Evolutionary conservation across 2,329 filamentous ascomycete genomes (phyloP).

Genomic region (Aspergillus sp.): DNA sequence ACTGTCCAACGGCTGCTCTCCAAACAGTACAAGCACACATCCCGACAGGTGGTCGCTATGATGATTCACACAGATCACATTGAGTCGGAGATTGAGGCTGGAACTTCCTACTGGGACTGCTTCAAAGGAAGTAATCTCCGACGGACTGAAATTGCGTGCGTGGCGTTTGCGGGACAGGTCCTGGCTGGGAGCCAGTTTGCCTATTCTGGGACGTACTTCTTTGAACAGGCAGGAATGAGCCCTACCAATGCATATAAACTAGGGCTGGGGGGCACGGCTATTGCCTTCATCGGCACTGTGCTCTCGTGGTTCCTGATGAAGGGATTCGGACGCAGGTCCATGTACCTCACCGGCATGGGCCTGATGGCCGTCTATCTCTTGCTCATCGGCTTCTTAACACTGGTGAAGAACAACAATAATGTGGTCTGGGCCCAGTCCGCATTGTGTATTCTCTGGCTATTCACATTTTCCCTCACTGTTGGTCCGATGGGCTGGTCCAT

Average conservation of each 20-base stretch:
- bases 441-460: conserved; percentile 53
- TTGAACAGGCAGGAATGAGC: conserved; percentile 35
- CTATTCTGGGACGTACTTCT: conserved; percentile 35
- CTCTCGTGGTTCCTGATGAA: conserved; percentile 49
- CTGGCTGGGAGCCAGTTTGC: conserved; percentile 29
- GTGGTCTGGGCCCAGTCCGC: conserved; percentile 37
- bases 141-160: conserved; percentile 41
- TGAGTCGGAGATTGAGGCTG: conserved; percentile 17
- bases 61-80: conserved; percentile 56
- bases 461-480: conserved; percentile 55
- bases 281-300: conserved; percentile 54
- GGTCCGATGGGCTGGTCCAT: conserved; percentile 55
- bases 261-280: conserved; percentile 59
- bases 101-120: conserved; percentile 28
- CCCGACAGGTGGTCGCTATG: conserved; percentile 51
- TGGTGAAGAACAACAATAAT: background rate
- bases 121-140: conserved; percentile 31
- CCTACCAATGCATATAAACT: conserved; percentile 44
- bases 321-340: conserved; percentile 34
- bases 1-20: conserved; percentile 40
- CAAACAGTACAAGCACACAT: conserved; percentile 27
- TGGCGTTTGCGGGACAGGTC: conserved; percentile 33
- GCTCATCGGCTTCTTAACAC: conserved; percentile 24
- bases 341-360: conserved; percentile 36
- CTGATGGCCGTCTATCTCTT: conserved; percentile 28